These are phyloP conservation scores for Zygosaccharomyces kombuchaensis DNA, from an alignment of 805 yeast genomes.

Conservation along the genomic window DNA sequence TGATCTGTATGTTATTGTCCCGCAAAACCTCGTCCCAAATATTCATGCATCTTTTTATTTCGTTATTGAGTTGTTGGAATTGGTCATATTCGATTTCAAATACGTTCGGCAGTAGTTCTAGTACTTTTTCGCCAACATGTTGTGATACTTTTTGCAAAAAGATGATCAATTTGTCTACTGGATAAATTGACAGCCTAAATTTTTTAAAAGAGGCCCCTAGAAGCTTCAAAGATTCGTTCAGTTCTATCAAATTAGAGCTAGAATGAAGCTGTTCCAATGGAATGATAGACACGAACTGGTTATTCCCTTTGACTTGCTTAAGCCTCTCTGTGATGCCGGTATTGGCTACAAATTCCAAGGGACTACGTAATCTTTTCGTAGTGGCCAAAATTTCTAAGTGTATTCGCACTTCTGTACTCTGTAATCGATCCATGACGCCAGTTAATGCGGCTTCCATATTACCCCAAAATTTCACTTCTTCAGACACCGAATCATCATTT, in stretches of 20 bases:
- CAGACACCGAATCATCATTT: constrained; percentile 49
- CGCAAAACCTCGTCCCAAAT: constrained; percentile 59
- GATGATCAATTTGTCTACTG: constrained; percentile 56
- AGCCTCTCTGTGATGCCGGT: constrained; percentile 59
- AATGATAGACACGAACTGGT: constrained; percentile 61
- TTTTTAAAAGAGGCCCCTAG: constrained; percentile 63
- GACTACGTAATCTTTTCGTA: constrained; percentile 77
- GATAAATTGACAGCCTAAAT: constrained; percentile 56
- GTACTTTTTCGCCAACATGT: constrained; percentile 49
- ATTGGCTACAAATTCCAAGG: constrained; percentile 67
- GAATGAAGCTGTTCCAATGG: constrained; percentile 59
- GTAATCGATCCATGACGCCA: constrained; percentile 54
- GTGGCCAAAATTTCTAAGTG: constrained; percentile 58
- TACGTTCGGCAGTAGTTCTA: constrained; percentile 40
- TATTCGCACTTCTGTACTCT: constrained; percentile 47
- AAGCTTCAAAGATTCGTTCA: constrained; percentile 42
- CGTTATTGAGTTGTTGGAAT: constrained; percentile 32
- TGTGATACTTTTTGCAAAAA: constrained; percentile 61
- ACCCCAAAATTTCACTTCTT: constrained; percentile 76
- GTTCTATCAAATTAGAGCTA: constrained; percentile 41
- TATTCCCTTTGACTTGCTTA: constrained; percentile 49
- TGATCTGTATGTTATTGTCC: constrained; percentile 58
- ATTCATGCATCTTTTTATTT: constrained; percentile 37
- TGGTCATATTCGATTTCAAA: constrained; percentile 41
- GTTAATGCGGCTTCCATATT: constrained; percentile 59